Conservation (phyloP, 1,284 basidiomycete genomes). For the Cutaneotrichosporon dermatis region DNA sequence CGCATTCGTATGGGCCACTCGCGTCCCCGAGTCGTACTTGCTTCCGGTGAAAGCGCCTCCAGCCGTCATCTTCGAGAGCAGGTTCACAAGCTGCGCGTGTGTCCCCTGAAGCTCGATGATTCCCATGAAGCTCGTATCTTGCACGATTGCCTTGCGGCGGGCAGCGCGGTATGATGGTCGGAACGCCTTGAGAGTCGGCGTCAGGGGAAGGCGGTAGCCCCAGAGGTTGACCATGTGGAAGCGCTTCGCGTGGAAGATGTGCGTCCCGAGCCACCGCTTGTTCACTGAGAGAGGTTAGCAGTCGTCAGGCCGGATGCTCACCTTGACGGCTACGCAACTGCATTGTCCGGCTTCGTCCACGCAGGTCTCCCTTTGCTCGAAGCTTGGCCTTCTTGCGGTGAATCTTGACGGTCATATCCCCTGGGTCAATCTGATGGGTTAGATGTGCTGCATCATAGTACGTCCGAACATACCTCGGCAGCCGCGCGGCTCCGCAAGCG, state of each 20-base stretch:
- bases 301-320: not conserved
- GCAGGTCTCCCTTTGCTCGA: constrained; percentile 30
- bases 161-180: constrained; percentile 82
- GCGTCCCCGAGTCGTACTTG: constrained; percentile 50
- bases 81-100: constrained; percentile 55
- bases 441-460: not conserved
- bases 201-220: constrained; percentile 78
- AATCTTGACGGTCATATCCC: constrained; percentile 56
- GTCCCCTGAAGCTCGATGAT: constrained; percentile 68
- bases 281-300: constrained; percentile 53
- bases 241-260: constrained; percentile 89
- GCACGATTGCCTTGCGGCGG: constrained; percentile 71
- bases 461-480: constrained; percentile 60
- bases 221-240: constrained; percentile 87
- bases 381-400: constrained; percentile 50
- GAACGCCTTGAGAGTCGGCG: constrained; percentile 83
- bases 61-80: constrained; percentile 51
- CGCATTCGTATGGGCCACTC: constrained; percentile 36
- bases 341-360: constrained; percentile 32
- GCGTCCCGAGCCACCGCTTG: constrained; percentile 87
- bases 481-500: constrained; percentile 71
- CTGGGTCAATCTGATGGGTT: constrained; percentile 65
- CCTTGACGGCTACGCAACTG: constrained; percentile 37
- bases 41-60: constrained; percentile 34
- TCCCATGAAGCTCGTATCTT: constrained; percentile 79